Evolutionary conservation across 805 yeast species (phyloP).

Genomic region (Vanderwaltozyma verrucispora): DNA sequence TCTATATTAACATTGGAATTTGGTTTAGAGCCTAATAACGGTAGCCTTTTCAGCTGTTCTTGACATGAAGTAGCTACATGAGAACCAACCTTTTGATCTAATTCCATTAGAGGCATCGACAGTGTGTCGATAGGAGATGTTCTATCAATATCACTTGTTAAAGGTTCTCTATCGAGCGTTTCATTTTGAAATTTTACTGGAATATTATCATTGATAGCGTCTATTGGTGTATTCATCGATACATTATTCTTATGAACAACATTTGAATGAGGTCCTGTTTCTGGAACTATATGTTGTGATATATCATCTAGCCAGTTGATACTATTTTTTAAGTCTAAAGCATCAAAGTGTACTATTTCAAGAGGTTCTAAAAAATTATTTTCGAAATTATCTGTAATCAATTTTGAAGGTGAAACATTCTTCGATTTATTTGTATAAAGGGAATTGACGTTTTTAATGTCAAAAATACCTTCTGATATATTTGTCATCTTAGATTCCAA

Average conservation of each 20-base stretch:
- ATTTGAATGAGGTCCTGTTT: slow-evolving; percentile 2
- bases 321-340: too few species aligned
- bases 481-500: too few species aligned
- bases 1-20: neutral
- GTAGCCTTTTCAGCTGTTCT: slow-evolving; percentile 24
- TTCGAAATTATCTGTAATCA: too few species aligned
- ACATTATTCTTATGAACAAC: slow-evolving; percentile 3
- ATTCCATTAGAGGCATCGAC: slow-evolving; percentile 28
- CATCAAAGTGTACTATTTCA: too few species aligned
- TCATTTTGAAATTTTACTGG: neutral
- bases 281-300: too few species aligned
- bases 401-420: too few species aligned
- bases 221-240: slow-evolving; percentile 8
- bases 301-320: too few species aligned
- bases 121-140: slow-evolving; percentile 26
- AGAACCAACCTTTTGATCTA: slow-evolving; percentile 13
- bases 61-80: slow-evolving; percentile 15
- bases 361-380: too few species aligned
- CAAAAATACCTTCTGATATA: too few species aligned
- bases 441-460: too few species aligned
- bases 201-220: slow-evolving; percentile 8
- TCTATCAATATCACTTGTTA: slow-evolving; percentile 12
- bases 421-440: too few species aligned
- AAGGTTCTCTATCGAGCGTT: neutral
- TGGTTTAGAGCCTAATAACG: slow-evolving; percentile 11